These are phyloP conservation scores for Camellia oleifera DNA, from an alignment of 179 eudicot genomes.

Conservation along the genomic window DNA sequence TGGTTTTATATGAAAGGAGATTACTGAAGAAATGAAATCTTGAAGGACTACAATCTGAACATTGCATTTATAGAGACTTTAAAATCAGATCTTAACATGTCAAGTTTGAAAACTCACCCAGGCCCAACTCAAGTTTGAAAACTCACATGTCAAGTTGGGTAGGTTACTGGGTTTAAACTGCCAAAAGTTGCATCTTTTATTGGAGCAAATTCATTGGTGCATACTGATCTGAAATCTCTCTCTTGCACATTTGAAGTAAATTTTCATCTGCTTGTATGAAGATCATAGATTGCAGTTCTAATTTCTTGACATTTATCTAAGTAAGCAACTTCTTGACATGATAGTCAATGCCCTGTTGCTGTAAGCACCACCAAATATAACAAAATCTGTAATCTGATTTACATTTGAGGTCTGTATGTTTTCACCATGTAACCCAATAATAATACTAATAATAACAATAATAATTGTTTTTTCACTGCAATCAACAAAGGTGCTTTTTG, in stretches of 20 bases:
- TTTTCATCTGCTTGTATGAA: background rate
- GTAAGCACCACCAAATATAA: background rate
- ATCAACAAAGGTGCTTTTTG: constrained; percentile 16
- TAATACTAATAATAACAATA: background rate
- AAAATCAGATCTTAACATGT: background rate
- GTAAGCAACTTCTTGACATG: background rate
- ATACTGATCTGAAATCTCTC: background rate
- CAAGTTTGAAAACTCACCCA: background rate
- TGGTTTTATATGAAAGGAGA: background rate
- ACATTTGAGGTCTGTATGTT: background rate
- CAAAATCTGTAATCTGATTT: background rate
- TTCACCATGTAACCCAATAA: background rate
- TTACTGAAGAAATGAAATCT: background rate
- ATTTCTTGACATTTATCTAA: background rate
- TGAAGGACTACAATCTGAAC: no score
- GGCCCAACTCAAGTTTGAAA: background rate
- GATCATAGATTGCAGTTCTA: background rate
- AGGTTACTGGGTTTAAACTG: background rate
- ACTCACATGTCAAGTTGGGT: background rate
- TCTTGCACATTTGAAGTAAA: background rate
- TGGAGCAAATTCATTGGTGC: background rate
- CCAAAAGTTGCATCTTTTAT: constrained; percentile 1
- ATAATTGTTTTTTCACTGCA: background rate
- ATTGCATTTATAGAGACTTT: no score
- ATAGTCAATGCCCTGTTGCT: background rate